Evolutionary conservation across 2,329 filamentous ascomycete species (phyloP), one percentile per base, ranked within the genome.

Genomic region (Emergomyces pasteurianus): DNA sequence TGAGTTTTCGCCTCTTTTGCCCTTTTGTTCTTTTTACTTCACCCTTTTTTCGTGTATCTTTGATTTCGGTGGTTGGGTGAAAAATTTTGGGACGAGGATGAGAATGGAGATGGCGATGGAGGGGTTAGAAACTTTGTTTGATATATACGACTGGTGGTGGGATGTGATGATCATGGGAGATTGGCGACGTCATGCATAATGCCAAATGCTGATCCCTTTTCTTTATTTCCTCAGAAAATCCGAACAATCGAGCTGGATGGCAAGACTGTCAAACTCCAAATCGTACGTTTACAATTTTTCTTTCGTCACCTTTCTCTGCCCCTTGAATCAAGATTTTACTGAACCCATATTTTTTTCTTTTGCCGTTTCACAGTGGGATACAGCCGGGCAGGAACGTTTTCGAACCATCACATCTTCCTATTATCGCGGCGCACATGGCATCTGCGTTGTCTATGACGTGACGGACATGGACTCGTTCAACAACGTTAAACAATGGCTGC

Each of bases 391-490:
- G 81, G 94, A 99, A 81, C 91, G 94, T 73, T 99, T 99, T 90
- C 88, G 94, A 77, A 99, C 94, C 72, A 99, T 99, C 81, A 99
- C 94, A 65, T 97, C 92, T 49, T 97, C 94, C 64, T 99, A 99
- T 85, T 99, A 99, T 83, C 90, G 94, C 74, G 94, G 94, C 72
- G 94, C 94, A 68, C 94, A 97, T 80, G 94, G 94, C 71, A 99
- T 99, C 80, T 99, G 94, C 80, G 92, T 99, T 69, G 94, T 99
- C 75, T 99, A 97, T 84, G 94, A 99, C 86, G 94, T 99, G 74
- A 99, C 94, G 69, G 94, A 99, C 77, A 96, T 97, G 92, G 94
- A 97, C 78, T 96, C 90, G 36, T 99, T 99, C 90, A 97, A 99
- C 87, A 99, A 97, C 81, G 94, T 99, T 72, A 97, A 99, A 89